Evolutionary conservation across 352 stramenopile genomes (phyloP), one percentile per base, ranked within the genome.

Genomic region (Phytophthora pseudosyringae): DNA sequence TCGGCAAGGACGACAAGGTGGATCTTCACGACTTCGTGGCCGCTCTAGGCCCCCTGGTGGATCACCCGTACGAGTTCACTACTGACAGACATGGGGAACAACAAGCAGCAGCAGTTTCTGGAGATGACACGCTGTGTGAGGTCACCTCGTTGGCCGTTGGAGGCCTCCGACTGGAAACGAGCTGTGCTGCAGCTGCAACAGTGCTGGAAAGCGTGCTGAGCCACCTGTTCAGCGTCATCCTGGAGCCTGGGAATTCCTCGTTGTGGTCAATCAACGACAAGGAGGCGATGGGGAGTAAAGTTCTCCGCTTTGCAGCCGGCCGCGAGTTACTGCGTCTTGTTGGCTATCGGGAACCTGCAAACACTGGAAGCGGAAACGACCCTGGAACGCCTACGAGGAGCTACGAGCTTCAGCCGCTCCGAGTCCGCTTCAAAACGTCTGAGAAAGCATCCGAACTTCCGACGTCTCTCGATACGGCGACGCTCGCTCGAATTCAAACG

Each of bases 11-110:
- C 53, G 73, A 53, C 1, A 76, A 71, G 21, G 41, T 90, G 1
- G 81, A 90, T 31, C 65, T 89, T 12, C 32, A 54, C 0, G 83
- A 90, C 41, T 89, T 90, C 55, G 77, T 90, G 2, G 75, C 78
- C 11, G 69, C 83, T 3, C 33, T 92, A 0, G 78, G 81, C 1
- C 81, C 81, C 5, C 9, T 80, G 0, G 21, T 92, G 9, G 81
- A 92, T 28, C 78, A 90, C 50, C 41, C 69, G 0, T 89, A 80
- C 38, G 80, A 88, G 31, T 33, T 75, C 0, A 32, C 40, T 47
- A 49, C 16, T 10, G 26, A 35, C 5, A 62, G 53, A 58, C 49
- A 21, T 29, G 60, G 38, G 5, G 44, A 67, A 12, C 6, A 18
- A n/a, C 6, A 18, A 18, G 18, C 29, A 11, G 32, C 40, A 26